A percentile compares a stretch with the other conserved stretches of the same genome.
Evolutionary conservation across 2,329 filamentous ascomycete species (phyloP).

Genomic region (Dothideomycetes sp.): DNA sequence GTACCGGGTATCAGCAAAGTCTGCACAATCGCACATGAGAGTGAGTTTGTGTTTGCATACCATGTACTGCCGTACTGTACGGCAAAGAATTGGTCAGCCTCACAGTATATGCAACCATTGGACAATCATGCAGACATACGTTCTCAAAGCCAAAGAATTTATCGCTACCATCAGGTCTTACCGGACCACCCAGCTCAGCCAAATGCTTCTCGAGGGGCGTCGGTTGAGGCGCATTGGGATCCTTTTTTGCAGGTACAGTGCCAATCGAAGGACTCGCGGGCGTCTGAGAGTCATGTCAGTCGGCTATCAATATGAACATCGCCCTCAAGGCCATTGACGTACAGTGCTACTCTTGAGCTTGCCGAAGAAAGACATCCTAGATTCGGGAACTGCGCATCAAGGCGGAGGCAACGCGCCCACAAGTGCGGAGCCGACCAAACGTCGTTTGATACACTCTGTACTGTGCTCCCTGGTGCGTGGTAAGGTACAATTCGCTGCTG

Average conservation of each 20-base stretch:
- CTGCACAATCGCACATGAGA: background rate
- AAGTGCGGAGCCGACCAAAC: too few relatives aligned
- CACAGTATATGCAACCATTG: background rate
- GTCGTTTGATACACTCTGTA: too few relatives aligned
- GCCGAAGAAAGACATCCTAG: slow-evolving; percentile 43
- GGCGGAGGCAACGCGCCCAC: slow-evolving; percentile 9
- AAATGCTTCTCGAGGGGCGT: slow-evolving; percentile 65
- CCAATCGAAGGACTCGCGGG: slow-evolving; percentile 35
- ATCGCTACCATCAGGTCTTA: slow-evolving; percentile 82
- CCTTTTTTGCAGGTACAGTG: slow-evolving; percentile 45
- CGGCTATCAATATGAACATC: too few relatives aligned
- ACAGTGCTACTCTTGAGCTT: slow-evolving; percentile 40
- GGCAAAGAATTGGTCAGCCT: slow-evolving; percentile 10
- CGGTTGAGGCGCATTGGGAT: slow-evolving; percentile 43
- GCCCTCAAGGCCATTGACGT: too few relatives aligned
- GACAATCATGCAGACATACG: slow-evolving; percentile 44
- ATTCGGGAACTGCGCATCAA: slow-evolving; percentile 5
- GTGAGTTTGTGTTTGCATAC: slow-evolving; percentile 40
- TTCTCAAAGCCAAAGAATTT: slow-evolving; percentile 99
- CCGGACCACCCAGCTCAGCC: slow-evolving; percentile 66
- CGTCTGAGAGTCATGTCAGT: slow-evolving; percentile 24
- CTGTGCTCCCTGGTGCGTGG: too few relatives aligned
- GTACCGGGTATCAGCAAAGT: slow-evolving; percentile 9
- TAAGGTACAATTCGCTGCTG: too few relatives aligned
- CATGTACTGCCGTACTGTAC: slow-evolving; percentile 91